phyloP scores from a whole-genome alignment of 1,284 basidiomycete genomes.

The Cutaneotrichosporon daszewskae region DNA sequence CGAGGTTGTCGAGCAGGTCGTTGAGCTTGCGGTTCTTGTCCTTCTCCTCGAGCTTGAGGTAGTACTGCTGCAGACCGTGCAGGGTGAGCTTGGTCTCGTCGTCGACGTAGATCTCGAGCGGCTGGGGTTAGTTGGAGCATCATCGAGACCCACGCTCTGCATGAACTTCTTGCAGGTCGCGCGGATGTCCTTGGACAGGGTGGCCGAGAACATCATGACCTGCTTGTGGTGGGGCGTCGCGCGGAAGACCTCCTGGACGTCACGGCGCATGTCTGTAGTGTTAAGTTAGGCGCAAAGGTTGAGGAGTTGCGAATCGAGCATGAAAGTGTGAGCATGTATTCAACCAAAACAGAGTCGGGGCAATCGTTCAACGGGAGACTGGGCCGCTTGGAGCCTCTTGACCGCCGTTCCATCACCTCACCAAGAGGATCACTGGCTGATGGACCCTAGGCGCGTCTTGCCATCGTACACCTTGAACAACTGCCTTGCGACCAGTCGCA shows the following conservation, averaged over 20 bases:
- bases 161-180: slow-evolving; percentile 99
- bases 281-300: slow-evolving; percentile 5
- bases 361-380: slow-evolving; percentile 4
- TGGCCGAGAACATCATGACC: slow-evolving; percentile 99
- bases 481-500: slow-evolving; percentile 3
- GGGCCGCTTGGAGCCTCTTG: too few relatives aligned
- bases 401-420: too few relatives aligned
- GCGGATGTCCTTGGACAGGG: slow-evolving; percentile 93
- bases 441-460: too few relatives aligned
- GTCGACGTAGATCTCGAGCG: slow-evolving; percentile 98
- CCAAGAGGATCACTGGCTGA: too few relatives aligned
- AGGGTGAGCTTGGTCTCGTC: slow-evolving; percentile 99
- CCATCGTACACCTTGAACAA: slow-evolving; percentile 1
- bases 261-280: slow-evolving; percentile 93
- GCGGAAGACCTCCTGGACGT: slow-evolving; percentile 99
- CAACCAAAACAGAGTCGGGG: slow-evolving; percentile 18
- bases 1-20: slow-evolving; percentile 88
- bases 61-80: slow-evolving; percentile 98
- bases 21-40: slow-evolving; percentile 98
- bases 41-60: slow-evolving; percentile 89
- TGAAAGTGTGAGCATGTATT: slow-evolving; percentile 12
- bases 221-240: slow-evolving; percentile 99
- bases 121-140: slow-evolving; percentile 53
- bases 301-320: slow-evolving; percentile 1
- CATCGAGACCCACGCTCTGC: slow-evolving; percentile 70